phyloP scores from a whole-genome alignment of 164 flowering plant genomes.

The Nymphaea thermarum region DNA sequence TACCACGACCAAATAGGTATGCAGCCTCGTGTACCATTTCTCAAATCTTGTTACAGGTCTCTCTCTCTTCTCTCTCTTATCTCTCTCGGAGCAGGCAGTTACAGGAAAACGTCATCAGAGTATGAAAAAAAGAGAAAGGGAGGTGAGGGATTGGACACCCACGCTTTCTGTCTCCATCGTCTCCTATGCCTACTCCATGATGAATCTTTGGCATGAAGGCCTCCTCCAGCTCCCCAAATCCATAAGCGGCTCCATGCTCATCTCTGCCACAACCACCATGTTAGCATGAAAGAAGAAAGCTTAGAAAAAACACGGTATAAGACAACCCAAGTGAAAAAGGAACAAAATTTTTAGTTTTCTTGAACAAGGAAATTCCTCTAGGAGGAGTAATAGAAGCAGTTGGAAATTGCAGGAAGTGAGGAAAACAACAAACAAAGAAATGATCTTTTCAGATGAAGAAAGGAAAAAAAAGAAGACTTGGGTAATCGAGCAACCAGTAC shows the following conservation, averaged over 20 bases:
- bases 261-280: slow-evolving; percentile 24
- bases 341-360: too few species aligned
- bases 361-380: too few species aligned
- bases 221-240: slow-evolving; percentile 90
- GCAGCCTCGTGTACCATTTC: slow-evolving; percentile 17
- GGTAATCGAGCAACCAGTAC: slow-evolving; percentile 18
- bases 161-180: slow-evolving; percentile 71
- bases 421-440: not conserved
- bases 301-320: too few species aligned
- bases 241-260: slow-evolving; percentile 66
- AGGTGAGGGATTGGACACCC: slow-evolving; percentile 12
- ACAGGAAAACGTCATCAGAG: slow-evolving; percentile 33
- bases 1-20: slow-evolving; percentile 48
- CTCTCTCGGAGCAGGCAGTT: slow-evolving; percentile 1
- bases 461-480: slow-evolving; percentile 3
- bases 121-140: slow-evolving; percentile 4
- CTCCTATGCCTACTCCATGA: slow-evolving; percentile 52
- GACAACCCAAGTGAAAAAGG: too few species aligned
- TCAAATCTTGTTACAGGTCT: slow-evolving; percentile 25
- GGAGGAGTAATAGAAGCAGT: too few species aligned
- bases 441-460: not conserved
- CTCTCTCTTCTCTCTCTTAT: slow-evolving; percentile 23
- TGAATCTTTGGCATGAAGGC: slow-evolving; percentile 46
- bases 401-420: too few species aligned
- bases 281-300: not conserved